Base-by-base conservation (phyloP, 2,329 filamentous ascomycete species). In the Aspergillus ibericus region DNA sequence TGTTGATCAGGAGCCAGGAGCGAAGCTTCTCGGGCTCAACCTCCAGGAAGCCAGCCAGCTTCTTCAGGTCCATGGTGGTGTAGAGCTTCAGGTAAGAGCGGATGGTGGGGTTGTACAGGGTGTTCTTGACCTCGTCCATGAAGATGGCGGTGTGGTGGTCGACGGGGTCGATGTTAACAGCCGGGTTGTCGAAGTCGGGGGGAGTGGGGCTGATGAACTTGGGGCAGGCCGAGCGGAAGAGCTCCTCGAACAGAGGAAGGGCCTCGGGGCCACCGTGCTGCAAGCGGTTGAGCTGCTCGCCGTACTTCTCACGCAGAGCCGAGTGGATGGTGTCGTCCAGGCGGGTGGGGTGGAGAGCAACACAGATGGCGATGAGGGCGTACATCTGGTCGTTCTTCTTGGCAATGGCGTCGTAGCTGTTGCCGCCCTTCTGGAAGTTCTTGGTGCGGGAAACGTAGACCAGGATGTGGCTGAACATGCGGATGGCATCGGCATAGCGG, bases 301-400 rank as follows among this genome's bases (percentile, higher is more conserved):
- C 95, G 80, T 97, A 99, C 87, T 99, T 99, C 85, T 99, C 95
- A 64, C 95, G 88, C 55, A 99, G 88, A 63, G 93, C 92, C 62
- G 92, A 96, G 87, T 99, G 95, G 82, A 99, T 97, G 75, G 93
- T 98, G 83, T 99, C 95, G 76, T 99, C 95, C 70, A 99, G 87
- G 69, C 95, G 88, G 58, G 93, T 98, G 59, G 95, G 95, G 81
- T 96, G 91, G 85, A 99, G 96, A 66, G 95, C 93, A 58, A 98
- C 93, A 79, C 95, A 99, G 81, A 99, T 98, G 78, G 95, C 93
- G 70, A 99, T 96, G 68, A 99, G 86, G 38, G 95, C 95, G 78
- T 97, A 97, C 93, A 99, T 98, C 84, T 99, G 95, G 79, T 99
- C 95, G 79, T 96, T 98, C 88, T 98, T 98, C 90, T 99, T 99